Evolutionary conservation across 768 basidiomycete species (phyloP), one percentile per base, ranked within the genome.

Genomic region (Cystobasidium onofrii): DNA sequence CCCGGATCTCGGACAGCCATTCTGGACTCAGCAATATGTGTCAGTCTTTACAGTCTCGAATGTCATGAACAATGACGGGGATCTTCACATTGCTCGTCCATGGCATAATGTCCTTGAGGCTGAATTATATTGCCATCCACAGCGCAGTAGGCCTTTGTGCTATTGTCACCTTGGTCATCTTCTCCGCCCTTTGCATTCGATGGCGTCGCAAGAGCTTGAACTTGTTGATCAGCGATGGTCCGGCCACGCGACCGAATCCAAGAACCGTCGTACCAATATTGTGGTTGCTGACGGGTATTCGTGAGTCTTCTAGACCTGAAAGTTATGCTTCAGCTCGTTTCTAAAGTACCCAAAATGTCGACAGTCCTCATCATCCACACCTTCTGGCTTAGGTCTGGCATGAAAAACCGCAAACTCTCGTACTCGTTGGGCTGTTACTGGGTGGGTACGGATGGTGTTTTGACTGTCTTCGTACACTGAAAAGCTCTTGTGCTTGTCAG

Each of bases 221-320:
- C 23, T 50, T 67, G 17, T 46, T 29, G 2, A 44, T 46, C 9
- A 29, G 36, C 20, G 65, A 67, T 67, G 65, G 65, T 23, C 27
- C 65, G 3, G 1, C 41, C 1, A 50, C 12, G 7, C 39, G 65
- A 31, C 65, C 36, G 2, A n/a, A 46, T 31, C 44, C 44, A 9
- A 25, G 29, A 25, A 67, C 25, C 15, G 23, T 67, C n/a, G 65
- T 67, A 3, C 65, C 65, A 13, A 67, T 67, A 43, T 29, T 67
- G 2, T 67, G 65, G 65, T 34, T 43, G 7, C 4, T 44, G 4
- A 52, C 27, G 4, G 41, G 33, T 12, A 1, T 50, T 18, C 7
- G 44, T 41, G 25, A 31, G 57, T 61, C 7, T 39, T 15, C 31
- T 9, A 15, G 31, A 18, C 2, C 25, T 23, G 31, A 25, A 15